These are phyloP conservation scores for Tarenaya hassleriana DNA, from an alignment of 345 rosid genomes.

Conservation along the genomic window DNA sequence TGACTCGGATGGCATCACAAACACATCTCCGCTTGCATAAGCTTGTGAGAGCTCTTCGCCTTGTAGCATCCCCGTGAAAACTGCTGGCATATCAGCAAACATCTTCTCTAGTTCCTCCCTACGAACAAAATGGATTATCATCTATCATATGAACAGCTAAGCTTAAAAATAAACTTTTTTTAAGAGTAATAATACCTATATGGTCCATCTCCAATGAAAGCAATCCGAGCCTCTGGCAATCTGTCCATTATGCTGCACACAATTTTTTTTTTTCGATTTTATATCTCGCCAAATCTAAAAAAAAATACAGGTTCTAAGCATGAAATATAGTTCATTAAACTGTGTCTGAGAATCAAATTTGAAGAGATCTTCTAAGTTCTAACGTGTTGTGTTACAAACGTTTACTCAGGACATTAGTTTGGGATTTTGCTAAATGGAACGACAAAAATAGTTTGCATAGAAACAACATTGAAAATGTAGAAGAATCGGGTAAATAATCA, in stretches of 20 bases:
- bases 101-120: slow-evolving; percentile 86
- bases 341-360: too few species aligned
- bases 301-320: background rate
- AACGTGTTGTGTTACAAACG: too few species aligned
- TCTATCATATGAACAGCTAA: background rate
- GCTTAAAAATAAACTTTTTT: too few species aligned
- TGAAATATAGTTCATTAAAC: too few species aligned
- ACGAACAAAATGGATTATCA: slow-evolving; percentile 23
- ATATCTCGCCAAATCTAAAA: too few species aligned
- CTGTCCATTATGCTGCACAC: slow-evolving; percentile 82
- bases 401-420: too few species aligned
- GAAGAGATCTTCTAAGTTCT: too few species aligned
- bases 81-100: slow-evolving; percentile 79
- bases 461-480: too few species aligned
- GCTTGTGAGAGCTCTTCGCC: slow-evolving; percentile 97
- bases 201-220: slow-evolving; percentile 94
- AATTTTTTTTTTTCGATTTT: too few species aligned
- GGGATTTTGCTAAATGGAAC: too few species aligned
- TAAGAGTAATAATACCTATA: slow-evolving; percentile 50
- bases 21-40: slow-evolving; percentile 94
- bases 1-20: slow-evolving; percentile 94
- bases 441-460: too few species aligned
- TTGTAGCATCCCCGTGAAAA: slow-evolving; percentile 83
- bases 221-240: slow-evolving; percentile 83
- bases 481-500: too few species aligned